Evolutionary conservation across 495 filamentous ascomycete genomes (phyloP), one percentile per base, ranked within the genome.

Genomic region (Penicillium argentinense): DNA sequence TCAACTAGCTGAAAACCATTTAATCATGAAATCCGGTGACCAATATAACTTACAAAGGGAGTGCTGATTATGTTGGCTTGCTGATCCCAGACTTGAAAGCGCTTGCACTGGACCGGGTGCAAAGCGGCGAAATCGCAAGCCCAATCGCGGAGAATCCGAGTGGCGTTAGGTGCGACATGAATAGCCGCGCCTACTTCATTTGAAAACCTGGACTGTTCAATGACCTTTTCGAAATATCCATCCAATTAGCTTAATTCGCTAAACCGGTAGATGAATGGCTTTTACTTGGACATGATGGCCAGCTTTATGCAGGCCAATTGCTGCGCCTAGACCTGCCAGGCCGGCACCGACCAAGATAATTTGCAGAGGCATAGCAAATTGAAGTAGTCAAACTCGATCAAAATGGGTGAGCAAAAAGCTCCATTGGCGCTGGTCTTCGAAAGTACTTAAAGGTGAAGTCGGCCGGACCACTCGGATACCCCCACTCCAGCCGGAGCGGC

Each of bases 261-360:
- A 3, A 5, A 18, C 9, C 9, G 30, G 3, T 17, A 16, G 17
- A 13, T 26, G 9, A 23, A 30, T 34, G 14, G n/a, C n/a, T n/a
- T 43, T 18, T 11, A 69, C 67, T 47, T 59, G 41, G 0, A 85
- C 78, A 36, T 68, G 50, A 53, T 84, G 80, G 18, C 79, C 81
- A 5, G 68, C 66, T 2, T 66, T 67, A 43, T 75, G 69, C 13
- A 83, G 59, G 2, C 79, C 75, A 16, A 81, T 70, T 5, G 80
- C 79, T n/a, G 78, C 71, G 7, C 70, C 71, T 2, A 85, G 62
- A 9, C 81, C 81, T n/a, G 71, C 69, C 13, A 83, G 73, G 8
- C 80, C 80, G 12, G 78, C 80, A 14, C 80, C 80, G 38, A 80
- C 72, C 33, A 82, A 63, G 23, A 79, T 54, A 21, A 82, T 62